A percentile compares a stretch with the other conserved stretches of the same genome.
Evolutionary conservation across 2,329 filamentous ascomycete species (phyloP).

Genomic region (Pseudogymnoascus sp.): DNA sequence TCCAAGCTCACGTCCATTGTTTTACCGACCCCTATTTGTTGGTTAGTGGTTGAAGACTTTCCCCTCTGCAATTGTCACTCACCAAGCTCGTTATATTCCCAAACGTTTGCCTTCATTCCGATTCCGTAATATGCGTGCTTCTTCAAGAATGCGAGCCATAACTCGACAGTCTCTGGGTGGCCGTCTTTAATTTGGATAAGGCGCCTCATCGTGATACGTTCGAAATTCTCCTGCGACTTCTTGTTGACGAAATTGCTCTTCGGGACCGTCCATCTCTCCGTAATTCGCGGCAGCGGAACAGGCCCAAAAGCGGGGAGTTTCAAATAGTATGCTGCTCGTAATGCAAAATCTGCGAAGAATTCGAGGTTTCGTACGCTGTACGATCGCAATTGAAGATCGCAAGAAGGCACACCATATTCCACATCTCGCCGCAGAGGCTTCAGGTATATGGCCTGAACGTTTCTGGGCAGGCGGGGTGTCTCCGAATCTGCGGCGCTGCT

Average conservation of each 20-base stretch:
- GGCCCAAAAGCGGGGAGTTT: slow-evolving; percentile 79
- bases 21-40: slow-evolving; percentile 38
- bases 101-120: slow-evolving; percentile 98
- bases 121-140: slow-evolving; percentile 94
- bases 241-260: slow-evolving; percentile 88
- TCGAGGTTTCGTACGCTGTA: slow-evolving; percentile 85
- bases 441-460: slow-evolving; percentile 79
- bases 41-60: slow-evolving; percentile 7
- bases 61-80: slow-evolving; percentile 22
- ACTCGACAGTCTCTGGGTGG: slow-evolving; percentile 75
- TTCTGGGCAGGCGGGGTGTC: slow-evolving; percentile 59
- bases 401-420: slow-evolving; percentile 70
- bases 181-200: slow-evolving; percentile 91
- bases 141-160: slow-evolving; percentile 86
- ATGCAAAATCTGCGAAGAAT: slow-evolving; percentile 88
- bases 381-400: slow-evolving; percentile 86
- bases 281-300: slow-evolving; percentile 74
- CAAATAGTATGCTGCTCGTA: slow-evolving; percentile 91
- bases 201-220: slow-evolving; percentile 76
- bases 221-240: slow-evolving; percentile 96
- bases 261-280: slow-evolving; percentile 90
- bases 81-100: slow-evolving; percentile 73
- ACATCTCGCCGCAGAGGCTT: slow-evolving; percentile 70
- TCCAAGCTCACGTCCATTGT: slow-evolving; percentile 42
- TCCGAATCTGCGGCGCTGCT: slow-evolving; percentile 39